These are phyloP conservation scores for Yarrowia osloensis DNA, from an alignment of 805 yeast genomes.

Conservation along the genomic window DNA sequence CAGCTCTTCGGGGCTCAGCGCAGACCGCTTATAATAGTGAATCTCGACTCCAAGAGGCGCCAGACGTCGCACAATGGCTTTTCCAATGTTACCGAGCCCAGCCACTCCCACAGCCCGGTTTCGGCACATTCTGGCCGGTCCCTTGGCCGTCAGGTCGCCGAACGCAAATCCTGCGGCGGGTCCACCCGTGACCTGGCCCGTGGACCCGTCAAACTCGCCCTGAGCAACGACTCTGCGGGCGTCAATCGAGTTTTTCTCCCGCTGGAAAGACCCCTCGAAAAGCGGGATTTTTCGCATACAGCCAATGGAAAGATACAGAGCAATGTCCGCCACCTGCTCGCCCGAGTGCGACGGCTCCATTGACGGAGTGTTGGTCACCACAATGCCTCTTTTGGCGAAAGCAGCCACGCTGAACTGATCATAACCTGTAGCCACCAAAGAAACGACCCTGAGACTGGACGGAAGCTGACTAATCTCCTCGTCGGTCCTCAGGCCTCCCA, in stretches of 20 bases:
- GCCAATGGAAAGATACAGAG: slow-evolving; percentile 57
- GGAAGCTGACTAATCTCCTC: slow-evolving; percentile 52
- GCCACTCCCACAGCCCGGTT: slow-evolving; percentile 63
- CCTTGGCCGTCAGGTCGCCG: slow-evolving; percentile 51
- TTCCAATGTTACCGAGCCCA: slow-evolving; percentile 79
- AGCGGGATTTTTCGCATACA: slow-evolving; percentile 59
- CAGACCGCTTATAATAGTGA: slow-evolving; percentile 59
- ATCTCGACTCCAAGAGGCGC: slow-evolving; percentile 63
- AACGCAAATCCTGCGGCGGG: slow-evolving; percentile 43
- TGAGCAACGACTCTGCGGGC: slow-evolving; percentile 45
- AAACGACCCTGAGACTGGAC: slow-evolving; percentile 49
- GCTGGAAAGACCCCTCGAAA: slow-evolving; percentile 50
- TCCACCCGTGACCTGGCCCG: slow-evolving; percentile 1
- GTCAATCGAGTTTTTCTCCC: slow-evolving; percentile 48
- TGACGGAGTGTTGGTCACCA: slow-evolving; percentile 57
- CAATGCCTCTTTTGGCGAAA: slow-evolving; percentile 50
- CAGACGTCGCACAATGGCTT: slow-evolving; percentile 59
- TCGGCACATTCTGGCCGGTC: slow-evolving; percentile 53
- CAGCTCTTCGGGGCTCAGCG: slow-evolving; percentile 44
- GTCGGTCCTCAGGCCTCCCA: slow-evolving; percentile 35
- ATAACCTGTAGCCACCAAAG: slow-evolving; percentile 63
- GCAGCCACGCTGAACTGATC: slow-evolving; percentile 53
- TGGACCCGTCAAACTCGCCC: slow-evolving; percentile 33
- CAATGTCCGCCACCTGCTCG: slow-evolving; percentile 73
- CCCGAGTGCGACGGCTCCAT: slow-evolving; percentile 46